Evolutionary conservation across 2,329 filamentous ascomycete genomes (phyloP), one percentile per base, ranked within the genome.

Genomic region (Colletotrichum tamarilloi): DNA sequence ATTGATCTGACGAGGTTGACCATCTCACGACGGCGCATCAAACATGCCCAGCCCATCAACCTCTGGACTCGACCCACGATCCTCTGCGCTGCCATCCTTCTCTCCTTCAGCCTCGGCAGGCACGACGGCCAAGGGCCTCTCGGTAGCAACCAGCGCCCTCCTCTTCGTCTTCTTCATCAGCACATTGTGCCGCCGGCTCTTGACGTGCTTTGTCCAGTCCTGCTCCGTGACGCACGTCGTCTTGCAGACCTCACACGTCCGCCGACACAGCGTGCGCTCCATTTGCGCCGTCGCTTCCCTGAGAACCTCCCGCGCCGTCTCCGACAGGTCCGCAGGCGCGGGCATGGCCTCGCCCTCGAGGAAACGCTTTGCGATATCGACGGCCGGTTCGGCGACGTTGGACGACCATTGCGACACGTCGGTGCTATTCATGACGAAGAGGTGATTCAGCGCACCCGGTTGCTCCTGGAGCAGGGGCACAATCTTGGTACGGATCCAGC

Each of bases 401-500:
- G 86, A 80, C 0, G 87, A 77, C 87, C 94, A 98, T 1, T 82
- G 79, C 0, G 85, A 78, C 2, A 92, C 84, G 76, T 97, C 87
- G 2, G 93, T 95, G 75, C 94, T 94, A 82, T 99, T 94, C 1
- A 98, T 83, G 2, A 98, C 83, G 80, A 94, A 98, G 1, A 98
- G 85, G 46, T 85, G 89, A 26, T 88, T 81, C 63, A 90, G 80
- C 1, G 86, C 85, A 9, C 85, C 82, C 19, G 86, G 82, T 46
- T 89, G 86, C 22, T 90, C 87, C 49, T 84, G 86, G 32, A 97
- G 84, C 1, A 92, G 90, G 11, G 92, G 91, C 55, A 97, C 88
- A 30, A 97, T 88, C 79, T 97, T 97, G 76, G 92, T 90, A 19
- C 92, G 90, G 68, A 98, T 97, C 95, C 95, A 99, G 72, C 92